A percentile compares a stretch with the other conserved stretches of the same genome.
These are phyloP conservation scores for Celoporthe dispersa DNA, from an alignment of 2,329 filamentous ascomycete genomes.

Conservation along the genomic window DNA sequence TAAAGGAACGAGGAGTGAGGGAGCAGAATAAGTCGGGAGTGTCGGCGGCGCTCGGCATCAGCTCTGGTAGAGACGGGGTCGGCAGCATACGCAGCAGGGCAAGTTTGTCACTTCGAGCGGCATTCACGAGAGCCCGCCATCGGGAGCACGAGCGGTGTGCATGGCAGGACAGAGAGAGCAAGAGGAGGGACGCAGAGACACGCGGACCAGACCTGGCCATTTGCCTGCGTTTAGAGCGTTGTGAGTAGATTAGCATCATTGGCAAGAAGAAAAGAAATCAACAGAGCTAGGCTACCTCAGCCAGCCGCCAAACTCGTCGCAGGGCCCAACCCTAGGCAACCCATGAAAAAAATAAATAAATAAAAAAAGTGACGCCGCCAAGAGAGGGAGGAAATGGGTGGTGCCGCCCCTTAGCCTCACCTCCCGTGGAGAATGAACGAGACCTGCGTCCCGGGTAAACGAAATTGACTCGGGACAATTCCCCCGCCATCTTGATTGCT, in stretches of 20 bases:
- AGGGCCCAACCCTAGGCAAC: not conserved
- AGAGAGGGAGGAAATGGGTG: not conserved
- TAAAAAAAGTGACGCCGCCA: not conserved
- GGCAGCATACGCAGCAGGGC: not conserved
- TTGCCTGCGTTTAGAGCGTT: slow-evolving; percentile 6
- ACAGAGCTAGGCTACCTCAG: slow-evolving; percentile 6
- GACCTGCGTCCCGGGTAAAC: not conserved
- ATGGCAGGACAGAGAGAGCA: not conserved
- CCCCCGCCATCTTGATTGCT: not conserved
- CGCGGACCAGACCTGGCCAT: not conserved
- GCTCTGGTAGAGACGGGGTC: not conserved
- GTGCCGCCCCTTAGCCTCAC: not conserved
- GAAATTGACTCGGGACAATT: not conserved
- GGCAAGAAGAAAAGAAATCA: slow-evolving; percentile 1
- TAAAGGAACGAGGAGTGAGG: not conserved
- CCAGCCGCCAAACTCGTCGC: not conserved
- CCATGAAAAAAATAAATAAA: not conserved
- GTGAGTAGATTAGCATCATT: slow-evolving; percentile 3
- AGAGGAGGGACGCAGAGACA: not conserved
- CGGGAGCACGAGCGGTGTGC: not conserved
- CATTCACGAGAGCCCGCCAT: not conserved
- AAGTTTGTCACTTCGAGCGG: not conserved
- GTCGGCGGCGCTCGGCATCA: not conserved
- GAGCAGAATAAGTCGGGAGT: not conserved
- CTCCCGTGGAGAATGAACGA: not conserved